Evolutionary conservation across 306 rosid species (phyloP).

Genomic region (Potentilla sterilis): DNA sequence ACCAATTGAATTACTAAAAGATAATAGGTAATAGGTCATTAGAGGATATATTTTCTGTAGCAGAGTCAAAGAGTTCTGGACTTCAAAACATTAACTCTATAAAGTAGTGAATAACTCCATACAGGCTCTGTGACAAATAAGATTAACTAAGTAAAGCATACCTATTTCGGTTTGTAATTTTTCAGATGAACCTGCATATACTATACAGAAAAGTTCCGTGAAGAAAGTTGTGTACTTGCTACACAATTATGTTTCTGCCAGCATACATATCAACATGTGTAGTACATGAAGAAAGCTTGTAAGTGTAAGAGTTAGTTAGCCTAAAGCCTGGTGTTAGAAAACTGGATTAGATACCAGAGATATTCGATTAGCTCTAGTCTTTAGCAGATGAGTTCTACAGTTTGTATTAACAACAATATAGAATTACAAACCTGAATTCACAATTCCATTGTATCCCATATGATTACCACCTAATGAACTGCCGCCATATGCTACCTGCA

Average conservation of each 20-base stretch:
- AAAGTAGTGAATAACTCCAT: background rate
- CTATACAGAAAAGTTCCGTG: background rate
- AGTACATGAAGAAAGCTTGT: background rate
- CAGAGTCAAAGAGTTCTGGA: background rate
- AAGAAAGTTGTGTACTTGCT: background rate
- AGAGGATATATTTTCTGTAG: background rate
- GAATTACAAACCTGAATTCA: conserved; percentile 59
- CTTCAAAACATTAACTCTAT: background rate
- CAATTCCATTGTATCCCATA: conserved; percentile 47
- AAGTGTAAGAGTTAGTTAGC: background rate
- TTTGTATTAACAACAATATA: background rate
- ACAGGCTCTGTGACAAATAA: background rate
- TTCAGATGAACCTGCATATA: background rate
- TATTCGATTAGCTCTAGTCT: background rate
- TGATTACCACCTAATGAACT: conserved; percentile 42
- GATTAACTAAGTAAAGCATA: background rate
- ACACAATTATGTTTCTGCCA: background rate
- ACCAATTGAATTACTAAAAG: background rate
- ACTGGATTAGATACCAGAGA: background rate
- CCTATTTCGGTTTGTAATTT: background rate
- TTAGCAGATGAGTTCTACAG: background rate
- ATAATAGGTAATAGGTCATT: background rate
- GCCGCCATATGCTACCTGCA: conserved; percentile 52
- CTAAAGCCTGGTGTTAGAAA: background rate
- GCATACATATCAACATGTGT: background rate